These are phyloP conservation scores for Logfia minima DNA, from an alignment of 129 eudicot genomes.

Conservation along the genomic window DNA sequence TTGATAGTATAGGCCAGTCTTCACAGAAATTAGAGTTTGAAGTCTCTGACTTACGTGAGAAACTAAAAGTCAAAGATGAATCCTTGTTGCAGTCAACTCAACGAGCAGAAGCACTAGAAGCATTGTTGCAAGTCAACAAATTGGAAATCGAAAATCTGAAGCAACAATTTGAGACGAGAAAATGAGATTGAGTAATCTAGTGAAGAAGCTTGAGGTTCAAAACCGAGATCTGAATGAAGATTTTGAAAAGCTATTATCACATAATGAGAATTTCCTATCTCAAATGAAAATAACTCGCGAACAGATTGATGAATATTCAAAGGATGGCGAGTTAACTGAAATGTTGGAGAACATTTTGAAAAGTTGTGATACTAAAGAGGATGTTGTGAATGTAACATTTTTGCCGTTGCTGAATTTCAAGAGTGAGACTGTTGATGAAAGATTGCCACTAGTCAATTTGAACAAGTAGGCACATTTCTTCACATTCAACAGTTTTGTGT, in stretches of 20 bases:
- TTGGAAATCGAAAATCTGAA: slow-evolving; percentile 33
- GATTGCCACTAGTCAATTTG: slow-evolving; percentile 41
- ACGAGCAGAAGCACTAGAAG: slow-evolving; percentile 39
- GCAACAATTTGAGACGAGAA: slow-evolving; percentile 14
- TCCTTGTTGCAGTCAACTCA: slow-evolving; percentile 35
- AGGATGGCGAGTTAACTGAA: slow-evolving; percentile 44
- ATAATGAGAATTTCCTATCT: slow-evolving; percentile 40
- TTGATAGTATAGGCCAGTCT: slow-evolving; percentile 31
- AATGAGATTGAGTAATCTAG: slow-evolving; percentile 21
- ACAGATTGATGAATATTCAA: slow-evolving; percentile 39
- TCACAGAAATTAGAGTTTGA: slow-evolving; percentile 31
- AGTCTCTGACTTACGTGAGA: slow-evolving; percentile 27
- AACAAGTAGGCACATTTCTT: slow-evolving; percentile 30
- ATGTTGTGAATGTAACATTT: background rate
- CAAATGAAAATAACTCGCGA: slow-evolving; percentile 37
- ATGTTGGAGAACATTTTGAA: slow-evolving; percentile 45
- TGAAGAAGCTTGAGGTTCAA: slow-evolving; percentile 39
- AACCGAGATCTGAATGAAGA: slow-evolving; percentile 38
- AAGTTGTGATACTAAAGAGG: slow-evolving; percentile 10
- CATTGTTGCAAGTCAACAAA: slow-evolving; percentile 33
- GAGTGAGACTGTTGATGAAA: slow-evolving; percentile 30
- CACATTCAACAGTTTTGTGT: background rate
- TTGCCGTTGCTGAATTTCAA: slow-evolving; percentile 29
- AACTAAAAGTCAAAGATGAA: slow-evolving; percentile 39
- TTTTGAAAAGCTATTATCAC: slow-evolving; percentile 29